Conservation (phyloP, 2,329 filamentous ascomycete species). For the Xylaria sp. region DNA sequence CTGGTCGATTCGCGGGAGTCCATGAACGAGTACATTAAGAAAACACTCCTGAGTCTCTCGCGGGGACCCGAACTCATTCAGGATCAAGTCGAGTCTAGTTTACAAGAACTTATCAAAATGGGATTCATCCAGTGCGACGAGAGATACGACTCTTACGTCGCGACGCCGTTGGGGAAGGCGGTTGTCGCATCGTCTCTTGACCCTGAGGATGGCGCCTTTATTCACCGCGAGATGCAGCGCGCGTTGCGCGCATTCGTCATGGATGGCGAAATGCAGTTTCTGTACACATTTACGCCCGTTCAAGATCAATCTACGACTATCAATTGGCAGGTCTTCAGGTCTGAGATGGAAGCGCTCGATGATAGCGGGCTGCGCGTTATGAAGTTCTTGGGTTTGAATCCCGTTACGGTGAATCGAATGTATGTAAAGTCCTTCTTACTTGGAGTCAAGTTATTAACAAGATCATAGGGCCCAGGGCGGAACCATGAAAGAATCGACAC, state of each 20-base stretch:
- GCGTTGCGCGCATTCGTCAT: conserved; percentile 70
- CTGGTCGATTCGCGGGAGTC: conserved; percentile 61
- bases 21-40: conserved; percentile 62
- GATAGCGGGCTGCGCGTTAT: conserved; percentile 67
- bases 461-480: conserved; percentile 58
- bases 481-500: conserved; percentile 55
- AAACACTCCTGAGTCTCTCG: conserved; percentile 60
- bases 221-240: conserved; percentile 61
- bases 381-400: conserved; percentile 62
- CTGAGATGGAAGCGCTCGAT: conserved; percentile 64
- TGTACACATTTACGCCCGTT: conserved; percentile 69
- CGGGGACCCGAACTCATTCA: conserved; percentile 45
- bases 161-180: conserved; percentile 63
- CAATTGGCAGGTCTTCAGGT: conserved; percentile 68
- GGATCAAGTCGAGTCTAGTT: conserved; percentile 51
- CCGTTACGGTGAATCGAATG: conserved; percentile 62
- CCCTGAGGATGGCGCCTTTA: conserved; percentile 69
- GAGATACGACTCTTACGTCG: conserved; percentile 46
- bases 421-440: conserved; percentile 33
- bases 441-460: conserved; percentile 11
- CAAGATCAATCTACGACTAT: conserved; percentile 52
- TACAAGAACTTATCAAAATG: conserved; percentile 52
- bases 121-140: conserved; percentile 49
- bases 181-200: conserved; percentile 68
- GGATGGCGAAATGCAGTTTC: conserved; percentile 68